A percentile compares a stretch with the other conserved stretches of the same genome.
Evolutionary conservation across 306 rosid species (phyloP).

Genomic region (Pueraria montana): DNA sequence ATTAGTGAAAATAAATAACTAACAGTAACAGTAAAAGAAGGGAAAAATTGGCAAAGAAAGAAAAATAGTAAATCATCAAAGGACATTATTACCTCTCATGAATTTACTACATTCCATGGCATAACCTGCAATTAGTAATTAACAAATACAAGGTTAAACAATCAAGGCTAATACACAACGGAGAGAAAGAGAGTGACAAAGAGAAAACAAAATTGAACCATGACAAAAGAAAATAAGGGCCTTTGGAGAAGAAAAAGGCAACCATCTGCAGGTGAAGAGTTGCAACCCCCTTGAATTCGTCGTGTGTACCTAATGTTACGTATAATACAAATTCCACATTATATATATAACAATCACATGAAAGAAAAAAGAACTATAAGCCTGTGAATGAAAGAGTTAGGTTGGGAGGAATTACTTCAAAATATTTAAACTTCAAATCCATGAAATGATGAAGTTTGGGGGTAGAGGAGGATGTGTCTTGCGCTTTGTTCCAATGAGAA

Average conservation of each 20-base stretch:
- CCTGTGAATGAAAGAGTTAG: background rate
- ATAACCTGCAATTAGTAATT: slow-evolving; percentile 62
- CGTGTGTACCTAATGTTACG: slow-evolving; percentile 57
- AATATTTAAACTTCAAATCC: background rate
- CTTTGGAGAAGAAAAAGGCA: slow-evolving; percentile 73
- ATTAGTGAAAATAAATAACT: background rate
- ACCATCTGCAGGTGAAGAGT: slow-evolving; percentile 87
- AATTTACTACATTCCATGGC: slow-evolving; percentile 85
- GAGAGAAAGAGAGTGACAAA: too few relatives aligned
- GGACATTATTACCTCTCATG: slow-evolving; percentile 76
- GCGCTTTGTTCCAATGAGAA: background rate
- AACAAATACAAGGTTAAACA: too few relatives aligned
- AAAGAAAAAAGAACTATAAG: background rate
- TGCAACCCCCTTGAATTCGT: slow-evolving; percentile 74
- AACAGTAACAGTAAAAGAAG: background rate
- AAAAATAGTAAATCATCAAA: background rate
- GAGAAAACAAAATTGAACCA: slow-evolving; percentile 52
- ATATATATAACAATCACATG: background rate
- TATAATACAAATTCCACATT: background rate
- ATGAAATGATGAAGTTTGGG: background rate
- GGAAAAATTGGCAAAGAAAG: background rate
- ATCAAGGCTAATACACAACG: too few relatives aligned
- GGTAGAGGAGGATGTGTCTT: too few relatives aligned
- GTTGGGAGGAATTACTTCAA: background rate
- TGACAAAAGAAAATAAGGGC: slow-evolving; percentile 91